Base-by-base conservation (phyloP, 2,329 filamentous ascomycete genomes). In the Myriosclerotinia curreyana region DNA sequence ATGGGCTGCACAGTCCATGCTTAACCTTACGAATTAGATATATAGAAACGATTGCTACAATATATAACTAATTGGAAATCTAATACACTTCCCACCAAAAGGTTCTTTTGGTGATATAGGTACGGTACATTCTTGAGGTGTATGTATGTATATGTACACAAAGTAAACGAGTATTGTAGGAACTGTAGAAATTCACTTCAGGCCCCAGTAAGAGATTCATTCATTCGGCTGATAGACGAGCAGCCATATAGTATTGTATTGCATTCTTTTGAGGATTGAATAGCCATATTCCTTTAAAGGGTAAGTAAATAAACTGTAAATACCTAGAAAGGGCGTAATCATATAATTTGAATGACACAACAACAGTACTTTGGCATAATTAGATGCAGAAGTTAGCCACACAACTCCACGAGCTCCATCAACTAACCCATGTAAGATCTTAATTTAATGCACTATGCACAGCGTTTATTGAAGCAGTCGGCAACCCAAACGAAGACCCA, bases 361-460 rank as follows among this genome's bases (percentile, higher is more conserved):
- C 31, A 49, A 40, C 8, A 6, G 46, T 17, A 25, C 15, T 58
- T 48, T 59, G 61, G n/a, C 54, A 59, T 34, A 59, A 42, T n/a
- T 49, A 34, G 25, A 59, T 40, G 38, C 53, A 49, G 34, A n/a
- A 58, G 40, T 34, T 36, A 59, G 12, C 40, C 50, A 62, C 15
- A 44, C 20, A 22, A n/a, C 42, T 46, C n/a, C 20, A 46, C 15
- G 25, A 25, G 20, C 52, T 46, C 50, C 38, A n/a, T 34, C 40
- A 49, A 55, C 34, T 38, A 48, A 48, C 44, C 54, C 61, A 58
- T 58, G 61, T 34, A 36, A 48, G 52, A 63, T 40, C 61, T 63
- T 63, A 50, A 63, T 58, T 63, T 59, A 52, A 63, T 63, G 52
- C 61, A 63, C 42, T 52, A 58, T 63, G 61, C 61, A 63, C 61